Percentiles rank a stretch among this genome's conserved stretches.
phyloP scores from a whole-genome alignment of 345 rosid genomes.

The Eucalyptus brandiana region DNA sequence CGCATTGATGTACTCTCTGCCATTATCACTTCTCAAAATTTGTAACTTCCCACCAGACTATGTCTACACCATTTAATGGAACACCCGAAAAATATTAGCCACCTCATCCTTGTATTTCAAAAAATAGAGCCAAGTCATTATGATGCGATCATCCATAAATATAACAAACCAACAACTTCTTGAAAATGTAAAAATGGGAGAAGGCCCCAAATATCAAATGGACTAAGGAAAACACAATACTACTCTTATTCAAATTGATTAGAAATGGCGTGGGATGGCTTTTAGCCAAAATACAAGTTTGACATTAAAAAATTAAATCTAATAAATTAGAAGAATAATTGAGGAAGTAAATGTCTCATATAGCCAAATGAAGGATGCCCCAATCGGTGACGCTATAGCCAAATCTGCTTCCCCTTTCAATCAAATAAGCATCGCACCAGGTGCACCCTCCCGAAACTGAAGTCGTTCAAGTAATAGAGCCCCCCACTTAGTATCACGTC shows the following conservation, averaged over 20 bases:
- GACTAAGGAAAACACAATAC: neutral
- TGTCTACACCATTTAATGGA: too few species aligned
- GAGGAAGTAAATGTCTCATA: neutral
- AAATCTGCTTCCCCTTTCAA: too few species aligned
- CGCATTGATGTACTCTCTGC: rapidly evolving
- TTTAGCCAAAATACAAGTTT: neutral
- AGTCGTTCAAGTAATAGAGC: too few species aligned
- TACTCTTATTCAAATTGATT: neutral
- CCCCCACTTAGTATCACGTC: too few species aligned
- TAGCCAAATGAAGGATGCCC: neutral
- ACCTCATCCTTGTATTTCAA: neutral
- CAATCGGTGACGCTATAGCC: neutral
- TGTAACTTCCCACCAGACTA: too few species aligned
- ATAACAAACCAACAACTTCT: neutral
- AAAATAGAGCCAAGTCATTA: neutral
- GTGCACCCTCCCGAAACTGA: too few species aligned
- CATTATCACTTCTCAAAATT: too few species aligned
- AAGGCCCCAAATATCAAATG: neutral
- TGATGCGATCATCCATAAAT: neutral
- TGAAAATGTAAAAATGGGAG: neutral
- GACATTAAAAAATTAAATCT: neutral
- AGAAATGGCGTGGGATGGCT: neutral
- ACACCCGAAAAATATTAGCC: too few species aligned
- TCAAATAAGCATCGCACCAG: too few species aligned
- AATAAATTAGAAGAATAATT: neutral